Conservation (phyloP, 2,329 filamentous ascomycete genomes). For the Fusarium tricinctum region DNA sequence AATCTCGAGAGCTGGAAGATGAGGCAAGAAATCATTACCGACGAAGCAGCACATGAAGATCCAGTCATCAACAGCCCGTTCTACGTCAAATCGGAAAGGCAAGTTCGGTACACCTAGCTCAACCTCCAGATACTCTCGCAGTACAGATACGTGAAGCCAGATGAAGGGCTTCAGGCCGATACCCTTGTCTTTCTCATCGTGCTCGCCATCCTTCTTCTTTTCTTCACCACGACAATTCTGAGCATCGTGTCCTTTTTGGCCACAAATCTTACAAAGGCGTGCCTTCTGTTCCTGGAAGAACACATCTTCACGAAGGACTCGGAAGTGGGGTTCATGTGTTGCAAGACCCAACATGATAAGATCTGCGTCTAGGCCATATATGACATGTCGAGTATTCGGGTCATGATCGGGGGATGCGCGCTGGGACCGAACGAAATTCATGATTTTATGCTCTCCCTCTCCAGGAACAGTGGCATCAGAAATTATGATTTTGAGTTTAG, state of each 20-base stretch:
- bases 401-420: slow-evolving; percentile 91
- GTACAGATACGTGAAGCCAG: slow-evolving; percentile 93
- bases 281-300: slow-evolving; percentile 90
- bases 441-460: slow-evolving; percentile 99
- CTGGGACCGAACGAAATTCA: slow-evolving; percentile 97
- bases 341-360: slow-evolving; percentile 98
- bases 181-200: slow-evolving; percentile 83
- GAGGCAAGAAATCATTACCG: slow-evolving; percentile 97
- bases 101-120: slow-evolving; percentile 88
- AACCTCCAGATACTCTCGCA: slow-evolving; percentile 92
- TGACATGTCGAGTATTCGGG: slow-evolving; percentile 97
- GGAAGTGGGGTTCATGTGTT: slow-evolving; percentile 97
- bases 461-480: slow-evolving; percentile 98
- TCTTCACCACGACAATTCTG: slow-evolving; percentile 84
- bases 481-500: slow-evolving; percentile 96
- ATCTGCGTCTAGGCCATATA: slow-evolving; percentile 97
- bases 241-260: slow-evolving; percentile 91
- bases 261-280: slow-evolving; percentile 87
- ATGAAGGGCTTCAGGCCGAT: slow-evolving; percentile 90
- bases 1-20: slow-evolving; percentile 97
- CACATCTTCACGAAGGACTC: slow-evolving; percentile 95
- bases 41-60: slow-evolving; percentile 99
- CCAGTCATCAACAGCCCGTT: slow-evolving; percentile 96
- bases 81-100: slow-evolving; percentile 91
- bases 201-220: slow-evolving; percentile 83